phyloP scores from a whole-genome alignment of 2,329 filamentous ascomycete genomes.

The Xenoacremonium recifei region DNA sequence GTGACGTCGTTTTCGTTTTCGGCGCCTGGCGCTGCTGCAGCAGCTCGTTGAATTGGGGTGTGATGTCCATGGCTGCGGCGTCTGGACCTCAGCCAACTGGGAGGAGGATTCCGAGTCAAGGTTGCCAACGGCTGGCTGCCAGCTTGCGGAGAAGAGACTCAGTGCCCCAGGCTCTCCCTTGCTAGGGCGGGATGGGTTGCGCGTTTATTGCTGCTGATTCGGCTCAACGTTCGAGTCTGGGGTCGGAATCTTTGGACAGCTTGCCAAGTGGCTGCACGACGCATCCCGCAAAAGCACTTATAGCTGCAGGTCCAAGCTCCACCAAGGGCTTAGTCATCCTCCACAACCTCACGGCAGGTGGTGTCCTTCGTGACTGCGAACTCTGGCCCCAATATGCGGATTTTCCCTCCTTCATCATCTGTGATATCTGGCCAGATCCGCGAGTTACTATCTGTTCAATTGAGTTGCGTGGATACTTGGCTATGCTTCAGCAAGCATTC shows the following conservation, averaged over 20 bases:
- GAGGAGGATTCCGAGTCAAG: conserved; percentile 4
- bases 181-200: not conserved
- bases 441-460: too few relatives aligned
- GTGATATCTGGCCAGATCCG: too few relatives aligned
- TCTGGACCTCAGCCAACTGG: conserved; percentile 10
- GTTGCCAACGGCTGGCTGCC: not conserved
- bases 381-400: not conserved
- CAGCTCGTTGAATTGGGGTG: conserved; percentile 65
- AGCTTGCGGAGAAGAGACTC: not conserved
- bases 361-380: not conserved
- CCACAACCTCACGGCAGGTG: not conserved
- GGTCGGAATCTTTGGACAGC: conserved; percentile 21
- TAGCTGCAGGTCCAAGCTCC: conserved; percentile 14
- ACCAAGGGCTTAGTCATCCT: conserved; percentile 20
- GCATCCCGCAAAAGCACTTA: conserved; percentile 3
- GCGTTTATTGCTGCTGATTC: conserved; percentile 11
- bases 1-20: conserved; percentile 37
- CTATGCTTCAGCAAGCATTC: too few relatives aligned
- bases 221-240: conserved; percentile 10
- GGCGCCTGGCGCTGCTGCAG: conserved; percentile 59
- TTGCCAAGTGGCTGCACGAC: conserved; percentile 18
- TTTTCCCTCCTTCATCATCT: not conserved
- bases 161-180: not conserved
- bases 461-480: too few relatives aligned
- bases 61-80: conserved; percentile 56